Conservation (phyloP, 345 rosid genomes). For the Eucalyptus curtisii region DNA sequence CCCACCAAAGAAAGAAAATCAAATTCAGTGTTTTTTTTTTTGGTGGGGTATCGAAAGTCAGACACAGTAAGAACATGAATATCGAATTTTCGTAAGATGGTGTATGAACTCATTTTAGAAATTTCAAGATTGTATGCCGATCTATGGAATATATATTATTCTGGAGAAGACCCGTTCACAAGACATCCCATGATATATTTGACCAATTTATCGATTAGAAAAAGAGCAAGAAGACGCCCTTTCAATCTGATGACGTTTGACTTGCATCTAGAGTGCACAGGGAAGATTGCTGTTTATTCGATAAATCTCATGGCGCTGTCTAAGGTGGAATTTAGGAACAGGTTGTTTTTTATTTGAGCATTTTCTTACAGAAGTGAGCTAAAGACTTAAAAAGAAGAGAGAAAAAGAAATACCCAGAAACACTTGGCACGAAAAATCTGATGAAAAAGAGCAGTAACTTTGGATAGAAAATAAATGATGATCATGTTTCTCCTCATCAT, state of each 20-base stretch:
- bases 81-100: neutral
- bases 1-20: neutral
- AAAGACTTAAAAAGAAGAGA: neutral
- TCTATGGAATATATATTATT: neutral
- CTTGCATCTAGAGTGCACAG: neutral
- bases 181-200: neutral
- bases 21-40: neutral
- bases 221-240: neutral
- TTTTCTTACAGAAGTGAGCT: neutral
- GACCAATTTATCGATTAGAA: neutral
- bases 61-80: neutral
- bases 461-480: neutral
- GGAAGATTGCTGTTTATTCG: neutral
- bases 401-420: neutral
- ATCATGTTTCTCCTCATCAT: neutral
- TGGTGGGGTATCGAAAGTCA: neutral
- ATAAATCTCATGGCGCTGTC: neutral
- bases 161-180: neutral
- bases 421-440: neutral
- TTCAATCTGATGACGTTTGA: neutral
- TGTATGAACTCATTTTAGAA: neutral
- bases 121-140: neutral
- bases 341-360: neutral
- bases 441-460: neutral
- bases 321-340: neutral